Percentiles rank a stretch among this genome's conserved stretches.
Conservation (phyloP, 805 yeast genomes). For the Ogataea chonburiensis region DNA sequence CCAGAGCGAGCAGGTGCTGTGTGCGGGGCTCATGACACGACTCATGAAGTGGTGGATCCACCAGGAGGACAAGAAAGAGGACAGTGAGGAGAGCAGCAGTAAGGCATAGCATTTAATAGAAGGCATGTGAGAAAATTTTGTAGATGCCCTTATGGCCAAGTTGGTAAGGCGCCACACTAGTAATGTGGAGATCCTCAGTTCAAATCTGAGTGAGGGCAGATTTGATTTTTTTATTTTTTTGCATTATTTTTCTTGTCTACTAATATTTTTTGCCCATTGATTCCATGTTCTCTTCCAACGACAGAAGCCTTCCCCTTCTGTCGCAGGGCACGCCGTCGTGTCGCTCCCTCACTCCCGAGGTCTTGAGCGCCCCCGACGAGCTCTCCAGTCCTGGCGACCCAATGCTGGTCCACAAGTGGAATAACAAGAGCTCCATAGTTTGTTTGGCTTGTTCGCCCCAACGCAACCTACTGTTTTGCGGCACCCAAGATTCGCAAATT, state of each 20-base stretch:
- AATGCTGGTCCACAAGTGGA: conserved; percentile 63
- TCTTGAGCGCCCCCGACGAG: not conserved
- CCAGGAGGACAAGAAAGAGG: conserved; percentile 24
- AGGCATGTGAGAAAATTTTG: not conserved
- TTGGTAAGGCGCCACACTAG: conserved; percentile 38
- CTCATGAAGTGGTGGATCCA: conserved; percentile 70
- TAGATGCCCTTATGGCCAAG: conserved; percentile 34
- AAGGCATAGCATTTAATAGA: not conserved
- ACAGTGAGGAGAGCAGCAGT: conserved; percentile 1
- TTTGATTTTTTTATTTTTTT: conserved; percentile 8
- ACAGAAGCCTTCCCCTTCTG: conserved; percentile 19
- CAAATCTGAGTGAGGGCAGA: conserved; percentile 36
- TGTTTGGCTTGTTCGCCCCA: conserved; percentile 65
- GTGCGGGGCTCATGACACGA: conserved; percentile 70
- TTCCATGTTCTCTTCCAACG: conserved; percentile 7
- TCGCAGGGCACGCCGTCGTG: conserved; percentile 5
- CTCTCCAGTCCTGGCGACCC: conserved; percentile 11
- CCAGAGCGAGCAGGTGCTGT: conserved; percentile 82
- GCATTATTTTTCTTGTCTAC: conserved; percentile 3
- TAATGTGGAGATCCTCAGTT: conserved; percentile 38
- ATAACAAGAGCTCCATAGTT: conserved; percentile 65
- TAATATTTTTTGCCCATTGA: not conserved
- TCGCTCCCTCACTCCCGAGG: conserved; percentile 14
- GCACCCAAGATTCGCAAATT: conserved; percentile 84
- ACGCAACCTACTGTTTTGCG: conserved; percentile 68